Base-by-base conservation (phyloP, 2,329 filamentous ascomycete species). In the Colletotrichum coccodes region DNA sequence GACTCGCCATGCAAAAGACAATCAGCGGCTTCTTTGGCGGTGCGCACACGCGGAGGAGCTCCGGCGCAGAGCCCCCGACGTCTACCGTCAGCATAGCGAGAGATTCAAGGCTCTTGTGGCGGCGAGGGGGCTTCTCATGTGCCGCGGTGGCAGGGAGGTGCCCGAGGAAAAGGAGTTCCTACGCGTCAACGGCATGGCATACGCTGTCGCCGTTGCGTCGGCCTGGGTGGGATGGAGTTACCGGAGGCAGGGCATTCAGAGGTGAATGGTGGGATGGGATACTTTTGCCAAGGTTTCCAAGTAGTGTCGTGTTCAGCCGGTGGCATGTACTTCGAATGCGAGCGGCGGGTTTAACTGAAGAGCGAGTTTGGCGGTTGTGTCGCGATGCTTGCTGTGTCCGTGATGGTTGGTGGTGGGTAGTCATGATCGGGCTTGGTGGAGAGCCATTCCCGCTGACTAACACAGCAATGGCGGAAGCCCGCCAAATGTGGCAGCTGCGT, bases 81-180 rank as follows among this genome's bases (percentile, higher is more conserved):
- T 49, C 3, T 71, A 64, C 21, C 46, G 63, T 26, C 28, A 38
- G 32, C 71, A 71, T 49, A 66, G 59, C 26, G 58, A 64, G 62
- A 40, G 60, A n/a, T 30, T 70, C 16, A 72, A 69, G 40, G 50
- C 66, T 4, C 54, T 64, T 11, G 64, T 67, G 11, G 65, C 60
- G 1, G 23, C 64, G 8, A 61, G 64, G 3, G 49, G 60, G 30
- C 50, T 72, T n/a, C 62, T 71, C 21, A 56, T 69, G 18, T 66
- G 71, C 44, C 50, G 46, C 14, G 38, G 64, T 5, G 62, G 67
- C 11, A 59, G 78, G 40, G 72, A 76, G 7, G 72, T 79, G 3
- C 80, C 81, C 1, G 64, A 75, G 21, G 72, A 70, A 6, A 69
- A 73, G 42, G 69, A 76, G 2, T 83, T 83, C 71, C 77, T 79